Conservation (phyloP, 768 basidiomycete genomes). For the Epithele typhae region DNA sequence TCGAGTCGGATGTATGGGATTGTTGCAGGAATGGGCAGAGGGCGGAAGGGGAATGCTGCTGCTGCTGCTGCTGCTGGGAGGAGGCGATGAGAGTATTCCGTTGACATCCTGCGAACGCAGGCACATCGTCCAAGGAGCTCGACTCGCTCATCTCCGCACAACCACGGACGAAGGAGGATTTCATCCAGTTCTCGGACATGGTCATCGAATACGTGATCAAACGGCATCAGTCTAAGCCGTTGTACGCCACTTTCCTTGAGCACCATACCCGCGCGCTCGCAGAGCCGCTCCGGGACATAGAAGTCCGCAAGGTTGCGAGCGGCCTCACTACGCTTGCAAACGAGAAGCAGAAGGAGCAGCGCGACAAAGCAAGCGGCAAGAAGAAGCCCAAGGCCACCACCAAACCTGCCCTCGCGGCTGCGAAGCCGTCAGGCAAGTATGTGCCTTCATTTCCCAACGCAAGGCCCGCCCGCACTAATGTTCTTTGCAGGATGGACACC, state of each 20-base stretch:
- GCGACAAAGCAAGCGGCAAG: conserved; percentile 84
- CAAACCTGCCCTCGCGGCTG: conserved; percentile 75
- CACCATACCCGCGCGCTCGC: conserved; percentile 75
- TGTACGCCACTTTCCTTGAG: conserved; percentile 82
- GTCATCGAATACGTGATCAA: conserved; percentile 76
- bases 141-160: conserved; percentile 71
- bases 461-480: conserved; percentile 7
- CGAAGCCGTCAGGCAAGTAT: conserved; percentile 63
- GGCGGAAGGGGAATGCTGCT: too few relatives aligned
- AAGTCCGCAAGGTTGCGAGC: conserved; percentile 85
- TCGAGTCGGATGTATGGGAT: too few relatives aligned
- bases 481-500: conserved; percentile 63
- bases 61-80: too few relatives aligned
- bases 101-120: conserved; percentile 29
- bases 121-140: conserved; percentile 63
- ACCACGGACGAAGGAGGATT: conserved; percentile 89
- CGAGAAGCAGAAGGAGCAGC: conserved; percentile 90
- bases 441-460: conserved; percentile 17
- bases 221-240: conserved; percentile 75
- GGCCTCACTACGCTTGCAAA: conserved; percentile 85
- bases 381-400: conserved; percentile 72
- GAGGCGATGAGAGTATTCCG: too few relatives aligned
- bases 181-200: conserved; percentile 63
- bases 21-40: too few relatives aligned
- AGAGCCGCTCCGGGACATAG: conserved; percentile 78